Base-by-base conservation (phyloP, 768 basidiomycete genomes). In the Termitomyces sp. region DNA sequence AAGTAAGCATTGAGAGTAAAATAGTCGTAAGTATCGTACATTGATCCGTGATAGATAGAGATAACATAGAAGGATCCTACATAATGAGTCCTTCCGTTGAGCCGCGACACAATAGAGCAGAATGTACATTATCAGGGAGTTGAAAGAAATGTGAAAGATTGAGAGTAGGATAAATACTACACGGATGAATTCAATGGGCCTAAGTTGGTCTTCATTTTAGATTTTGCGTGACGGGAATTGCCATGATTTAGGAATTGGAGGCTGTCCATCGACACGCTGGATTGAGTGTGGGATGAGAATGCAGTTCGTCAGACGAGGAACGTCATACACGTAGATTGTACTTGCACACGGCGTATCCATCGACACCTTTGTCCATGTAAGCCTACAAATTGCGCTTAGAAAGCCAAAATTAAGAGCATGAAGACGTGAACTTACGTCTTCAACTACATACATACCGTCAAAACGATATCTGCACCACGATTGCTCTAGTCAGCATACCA, bases 381-480 rank as follows among this genome's bases (percentile, higher is more conserved):
- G 72, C 69, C 73, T 74, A 21, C 14, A 33, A 12, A 12, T 28
- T 28, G 14, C 15, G 35, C 12, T 44, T 17, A 42, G 6, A 31
- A 28, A 38, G 33, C 12, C 21, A 9, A 8, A 26, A n/a, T 12
- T 1, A 30, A 15, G 40, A 28, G 17, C 35, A 53, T 37, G 44
- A 41, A 42, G 43, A 41, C 21, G 1, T 33, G 11, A 40, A 56
- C 68, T 26, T 43, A 75, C 76, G 54, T 62, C 63, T 17, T 67
- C 64, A 5, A 77, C 74, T 10, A 48, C 54, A 61, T 78, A 78
- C 12, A 77, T 66, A 12, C 77, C 76, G 56, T 77, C 76, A 54
- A 76, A 78, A 12, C 76, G 75, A 54, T 73, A 75, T 8, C 74
- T 75, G 46, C 8, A 38, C 4, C 35, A 49, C 54, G 23, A 23